phyloP scores from a whole-genome alignment of 2,329 filamentous ascomycete genomes.

The Hypoxylon sp. region DNA sequence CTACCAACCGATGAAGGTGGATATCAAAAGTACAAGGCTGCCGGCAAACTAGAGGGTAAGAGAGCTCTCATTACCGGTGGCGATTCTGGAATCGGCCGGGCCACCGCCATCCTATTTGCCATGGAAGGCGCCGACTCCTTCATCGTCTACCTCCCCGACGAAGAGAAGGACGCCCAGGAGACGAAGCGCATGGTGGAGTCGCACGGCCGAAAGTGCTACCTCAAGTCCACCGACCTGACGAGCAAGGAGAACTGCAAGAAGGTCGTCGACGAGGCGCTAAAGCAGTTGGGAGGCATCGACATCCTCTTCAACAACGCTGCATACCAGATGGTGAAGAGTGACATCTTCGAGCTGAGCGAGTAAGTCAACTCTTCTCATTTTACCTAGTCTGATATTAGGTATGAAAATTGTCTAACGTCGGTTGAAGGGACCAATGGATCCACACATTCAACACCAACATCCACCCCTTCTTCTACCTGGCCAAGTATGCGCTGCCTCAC shows the following conservation, averaged over 20 bases:
- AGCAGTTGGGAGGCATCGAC: conserved; percentile 78
- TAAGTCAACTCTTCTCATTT: conserved; percentile 55
- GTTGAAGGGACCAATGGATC: conserved; percentile 78
- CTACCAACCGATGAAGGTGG: conserved; percentile 78
- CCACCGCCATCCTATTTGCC: conserved; percentile 82
- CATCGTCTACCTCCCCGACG: conserved; percentile 81
- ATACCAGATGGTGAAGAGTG: conserved; percentile 80
- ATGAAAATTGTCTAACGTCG: conserved; percentile 35
- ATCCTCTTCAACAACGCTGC: conserved; percentile 83
- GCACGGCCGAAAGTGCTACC: conserved; percentile 75
- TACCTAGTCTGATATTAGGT: not conserved
- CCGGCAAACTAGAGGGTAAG: conserved; percentile 81
- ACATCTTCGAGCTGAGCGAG: conserved; percentile 80
- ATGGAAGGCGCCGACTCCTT: conserved; percentile 83
- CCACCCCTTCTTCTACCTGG: conserved; percentile 83
- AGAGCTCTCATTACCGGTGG: conserved; percentile 86
- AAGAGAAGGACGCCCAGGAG: conserved; percentile 81
- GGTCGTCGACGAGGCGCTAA: conserved; percentile 75
- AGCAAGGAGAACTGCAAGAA: conserved; percentile 78
- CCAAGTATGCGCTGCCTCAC: conserved; percentile 82
- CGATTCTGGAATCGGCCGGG: conserved; percentile 83
- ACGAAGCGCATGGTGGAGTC: conserved; percentile 80
- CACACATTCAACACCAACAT: conserved; percentile 88
- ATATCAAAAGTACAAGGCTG: conserved; percentile 79
- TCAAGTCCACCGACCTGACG: conserved; percentile 75